Base-by-base conservation (phyloP, 208 protist species). In the Lotmaria passim region DNA sequence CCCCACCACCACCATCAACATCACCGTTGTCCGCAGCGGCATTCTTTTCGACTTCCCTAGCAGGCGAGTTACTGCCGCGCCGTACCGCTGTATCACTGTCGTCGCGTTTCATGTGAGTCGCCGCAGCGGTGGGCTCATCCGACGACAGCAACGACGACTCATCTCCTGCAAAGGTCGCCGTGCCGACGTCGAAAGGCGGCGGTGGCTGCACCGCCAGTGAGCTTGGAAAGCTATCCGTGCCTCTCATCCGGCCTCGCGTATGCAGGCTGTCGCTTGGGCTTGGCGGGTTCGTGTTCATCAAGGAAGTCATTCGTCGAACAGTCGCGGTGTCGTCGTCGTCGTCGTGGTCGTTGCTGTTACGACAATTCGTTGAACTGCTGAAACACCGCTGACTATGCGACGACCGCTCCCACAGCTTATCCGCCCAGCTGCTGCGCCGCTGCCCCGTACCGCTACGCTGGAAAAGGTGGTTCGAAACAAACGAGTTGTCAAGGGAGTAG, bases 281-380 rank as follows among this genome's bases (percentile, higher is more conserved):
- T 12, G 60, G 69, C n/a, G 53, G 50, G 14, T 7, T 34, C 17
- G 69, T 75, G 60, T 39, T 68, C 12, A 47, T 19, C 12, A 21
- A 46, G 11, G 69, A 24, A 2, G 46, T n/a, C 44, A n/a, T 26
- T n/a, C 47, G 19, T 24, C 23, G 46, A 3, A 21, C 31, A n/a
- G n/a, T 15, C 23, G 19, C 30, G 14, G 26, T 17, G n/a, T 47
- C 56, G 31, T n/a, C n/a, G n/a, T n/a, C n/a, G n/a, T 53, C 46
- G 30, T 46, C 46, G 23, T 66, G 31, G 30, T 7, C 7, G 21
- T 7, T 24, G 31, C 39, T n/a, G 33, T n/a, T 26, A 33, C 14
- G 56, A 1, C 60, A 19, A 44, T 23, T 38, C n/a, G 46, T 21
- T n/a, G 47, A 0, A 23, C 30, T 53, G 19, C 10, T 19, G 33